A percentile compares a stretch with the other conserved stretches of the same genome.
Evolutionary conservation across 495 filamentous ascomycete genomes (phyloP).

Genomic region (Hyaloscypha variabilis): DNA sequence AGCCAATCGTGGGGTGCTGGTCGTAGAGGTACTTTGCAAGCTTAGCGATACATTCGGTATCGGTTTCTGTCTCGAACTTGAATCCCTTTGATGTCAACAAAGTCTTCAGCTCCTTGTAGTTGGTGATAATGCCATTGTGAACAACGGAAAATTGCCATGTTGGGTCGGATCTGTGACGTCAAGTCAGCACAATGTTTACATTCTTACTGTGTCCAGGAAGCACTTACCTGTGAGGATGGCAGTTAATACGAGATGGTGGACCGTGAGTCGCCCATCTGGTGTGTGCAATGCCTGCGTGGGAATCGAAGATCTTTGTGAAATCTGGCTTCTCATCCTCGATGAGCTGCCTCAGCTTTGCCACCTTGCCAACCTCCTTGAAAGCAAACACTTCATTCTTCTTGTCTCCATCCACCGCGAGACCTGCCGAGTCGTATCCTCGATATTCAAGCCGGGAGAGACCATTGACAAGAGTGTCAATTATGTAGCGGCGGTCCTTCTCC

Average conservation of each 20-base stretch:
- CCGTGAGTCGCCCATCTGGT: constrained; percentile 99
- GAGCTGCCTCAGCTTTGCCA: constrained; percentile 91
- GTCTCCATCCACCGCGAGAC: constrained; percentile 94
- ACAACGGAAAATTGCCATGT: constrained; percentile 96
- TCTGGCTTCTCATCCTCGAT: constrained; percentile 77
- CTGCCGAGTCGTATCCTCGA: constrained; percentile 96
- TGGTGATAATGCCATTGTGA: constrained; percentile 99
- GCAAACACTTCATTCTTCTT: constrained; percentile 97
- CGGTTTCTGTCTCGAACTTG: constrained; percentile 97
- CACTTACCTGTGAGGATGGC: constrained; percentile 93
- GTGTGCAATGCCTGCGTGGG: constrained; percentile 96
- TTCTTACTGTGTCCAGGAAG: not conserved
- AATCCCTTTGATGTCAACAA: constrained; percentile 93
- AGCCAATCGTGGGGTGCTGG: constrained; percentile 90
- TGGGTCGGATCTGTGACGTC: constrained; percentile 61
- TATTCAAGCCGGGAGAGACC: constrained; percentile 76
- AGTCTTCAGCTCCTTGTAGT: constrained; percentile 98
- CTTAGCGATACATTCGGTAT: constrained; percentile 99
- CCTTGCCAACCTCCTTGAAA: constrained; percentile 99
- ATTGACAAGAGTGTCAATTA: constrained; percentile 94
- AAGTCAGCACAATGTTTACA: not conserved
- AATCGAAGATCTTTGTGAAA: constrained; percentile 90
- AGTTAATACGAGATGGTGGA: constrained; percentile 89
- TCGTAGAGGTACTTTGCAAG: constrained; percentile 98
- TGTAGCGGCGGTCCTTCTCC: constrained; percentile 94